A percentile compares a stretch with the other conserved stretches of the same genome.
phyloP scores from a whole-genome alignment of 2,329 filamentous ascomycete genomes.

The Hypoxylon sp. region DNA sequence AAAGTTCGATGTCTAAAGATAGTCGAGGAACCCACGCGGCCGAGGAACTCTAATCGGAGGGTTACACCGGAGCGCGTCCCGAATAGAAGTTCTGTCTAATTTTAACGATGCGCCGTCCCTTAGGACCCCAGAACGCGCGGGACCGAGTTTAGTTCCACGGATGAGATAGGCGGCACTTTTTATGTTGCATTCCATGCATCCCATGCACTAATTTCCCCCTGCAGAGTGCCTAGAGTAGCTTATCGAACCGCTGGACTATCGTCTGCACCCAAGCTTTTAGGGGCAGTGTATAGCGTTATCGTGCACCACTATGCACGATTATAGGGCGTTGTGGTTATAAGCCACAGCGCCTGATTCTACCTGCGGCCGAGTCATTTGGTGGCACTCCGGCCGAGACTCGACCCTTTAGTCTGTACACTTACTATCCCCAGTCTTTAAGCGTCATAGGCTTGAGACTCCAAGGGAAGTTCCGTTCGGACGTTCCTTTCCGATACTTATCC shows the following conservation, averaged over 20 bases:
- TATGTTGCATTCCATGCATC: slow-evolving; percentile 37
- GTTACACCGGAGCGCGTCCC: slow-evolving; percentile 34
- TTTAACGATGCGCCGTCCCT: slow-evolving; percentile 31
- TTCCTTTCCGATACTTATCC: slow-evolving; percentile 16
- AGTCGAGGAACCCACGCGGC: slow-evolving; percentile 25
- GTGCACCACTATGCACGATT: slow-evolving; percentile 9
- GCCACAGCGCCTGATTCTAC: slow-evolving; percentile 10
- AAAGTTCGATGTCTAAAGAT: slow-evolving; percentile 32
- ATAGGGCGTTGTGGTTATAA: slow-evolving; percentile 3
- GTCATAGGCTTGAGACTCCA: not conserved
- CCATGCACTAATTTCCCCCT: slow-evolving; percentile 20
- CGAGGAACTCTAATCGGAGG: slow-evolving; percentile 34
- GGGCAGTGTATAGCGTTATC: slow-evolving; percentile 15
- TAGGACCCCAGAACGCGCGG: slow-evolving; percentile 29
- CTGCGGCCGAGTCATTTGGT: slow-evolving; percentile 10
- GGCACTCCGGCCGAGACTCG: slow-evolving; percentile 7
- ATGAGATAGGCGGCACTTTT: slow-evolving; percentile 29
- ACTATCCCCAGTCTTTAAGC: not conserved
- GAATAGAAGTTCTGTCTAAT: slow-evolving; percentile 30
- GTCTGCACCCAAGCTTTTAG: slow-evolving; percentile 8
- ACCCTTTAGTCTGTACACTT: not conserved
- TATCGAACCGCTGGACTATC: not conserved
- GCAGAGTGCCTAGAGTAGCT: not conserved
- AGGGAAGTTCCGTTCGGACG: slow-evolving; percentile 18
- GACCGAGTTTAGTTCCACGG: slow-evolving; percentile 33